Base-by-base conservation (phyloP, 768 basidiomycete genomes). In the Pleurotus pulmonarius region DNA sequence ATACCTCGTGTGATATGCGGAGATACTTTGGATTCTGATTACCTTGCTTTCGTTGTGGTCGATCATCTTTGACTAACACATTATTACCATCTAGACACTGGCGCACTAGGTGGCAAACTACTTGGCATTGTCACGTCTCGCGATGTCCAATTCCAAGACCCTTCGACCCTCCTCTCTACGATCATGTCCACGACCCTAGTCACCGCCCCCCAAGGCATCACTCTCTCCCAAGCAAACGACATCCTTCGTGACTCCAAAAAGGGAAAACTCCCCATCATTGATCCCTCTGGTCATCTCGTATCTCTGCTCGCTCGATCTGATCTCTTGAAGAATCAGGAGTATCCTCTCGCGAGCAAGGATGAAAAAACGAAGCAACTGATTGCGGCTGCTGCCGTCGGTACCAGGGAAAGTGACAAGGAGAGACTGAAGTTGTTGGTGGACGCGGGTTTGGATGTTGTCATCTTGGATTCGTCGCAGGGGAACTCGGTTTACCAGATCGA, bases 181-280 rank as follows among this genome's bases (percentile, higher is more conserved):
- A 85, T 98, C 57, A 99, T 99, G 96, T 96, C 92, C 49, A 92
- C 82, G 44, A 75, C 80, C 49, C 84, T 98, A 56, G 87, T 98
- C 66, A 93, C 92, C 25, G 97, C 93, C 6, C 79, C 78, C 1
- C 80, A 91, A 62, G 96, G 97, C 22, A 87, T 98, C 64, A 97
- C 93, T 3, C 87, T 99, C 43, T 67, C 81, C 37, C 87, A 97
- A 71, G 97, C 97, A 59, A 98, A 99, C 77, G 77, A 85, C 67
- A 90, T 99, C 65, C 87, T 99, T 20, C 93, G 95, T 40, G 87
- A 92, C 69, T 96, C 89, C 25, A 98, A 98, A 70, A 98, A 97
- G 78, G 97, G 97, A 52, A 99, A 99, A 69, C 85, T 98, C 1
- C 97, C 95, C 37, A 86, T 92, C 66, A 75, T 92, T 62, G 85